Evolutionary conservation across 371 early-diverging fungal species (phyloP), one percentile per base, ranked within the genome.

Genomic region (Mortierella sp.): DNA sequence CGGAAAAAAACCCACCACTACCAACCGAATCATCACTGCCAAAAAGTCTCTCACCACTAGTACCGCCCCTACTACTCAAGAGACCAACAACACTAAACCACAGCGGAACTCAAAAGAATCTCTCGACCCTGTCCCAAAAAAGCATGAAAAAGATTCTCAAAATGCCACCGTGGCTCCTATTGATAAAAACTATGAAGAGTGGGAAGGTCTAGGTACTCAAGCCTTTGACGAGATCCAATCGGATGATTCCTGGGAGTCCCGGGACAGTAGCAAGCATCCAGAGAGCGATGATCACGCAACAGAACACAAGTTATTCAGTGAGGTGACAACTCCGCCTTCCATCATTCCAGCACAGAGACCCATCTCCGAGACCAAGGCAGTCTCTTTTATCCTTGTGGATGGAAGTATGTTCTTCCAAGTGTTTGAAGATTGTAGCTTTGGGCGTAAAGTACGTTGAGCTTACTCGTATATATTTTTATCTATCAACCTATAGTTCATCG

Each of bases 401-500:
- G 49, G 49, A n/a, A 49, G 49, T 49, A 49, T 20, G 49, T 49
- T 3, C n/a, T 49, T 45, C 16, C 16, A 45, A 43, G 11, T 43
- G 16, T 43, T n/a, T 35, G 35, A 35, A 35, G 35, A 35, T 35
- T 35, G 35, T 35, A 35, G 6, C 35, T 35, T 35, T 35, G 35
- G n/a, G 35, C 35, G 47, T 18, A 11, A 47, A 47, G 47, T 47
- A n/a, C 10, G 22, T 24, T 52, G 22, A 52, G 14, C 22, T 24
- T 52, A 52, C 6, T 24, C 9, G 12, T 24, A 22, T 24, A 11
- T 55, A 6, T 28, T 11, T 28, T 10, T 26, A 49, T 16, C n/a
- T 20, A 16, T 10, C 39, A 2, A 20, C 45, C 5, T 35, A 22
- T 70, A 87, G 86, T 87, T 37, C 87, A 87, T 58, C 85, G 80